Evolutionary conservation across 1,284 basidiomycete genomes (phyloP), one percentile per base, ranked within the genome.

Genomic region (Naganishia sp.): DNA sequence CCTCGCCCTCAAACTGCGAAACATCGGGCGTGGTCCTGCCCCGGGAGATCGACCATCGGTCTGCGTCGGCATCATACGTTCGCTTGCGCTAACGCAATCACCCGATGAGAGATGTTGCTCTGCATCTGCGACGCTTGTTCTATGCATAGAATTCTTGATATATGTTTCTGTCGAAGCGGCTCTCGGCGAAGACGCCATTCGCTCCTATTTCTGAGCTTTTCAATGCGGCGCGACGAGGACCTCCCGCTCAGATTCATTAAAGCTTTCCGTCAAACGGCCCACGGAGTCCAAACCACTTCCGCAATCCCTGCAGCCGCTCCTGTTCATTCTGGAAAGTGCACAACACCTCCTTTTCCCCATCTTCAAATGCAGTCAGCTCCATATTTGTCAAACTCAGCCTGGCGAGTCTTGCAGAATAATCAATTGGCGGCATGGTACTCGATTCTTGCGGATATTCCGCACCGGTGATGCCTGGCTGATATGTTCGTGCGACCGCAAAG

Each of bases 371-470:
- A 17, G 35, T 45, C 15, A 66, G 49, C 25, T 58, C 64, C 55
- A 58, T 53, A 35, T 66, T 57, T 31, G 64, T 66, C 41, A 66
- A 46, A 31, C 47, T 57, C 23, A 66, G 13, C 56, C 64, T 51
- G 25, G 57, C 57, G 10, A 61, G 35, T 25, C 35, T n/a, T 17
- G 57, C 35, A 31, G 47, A 28, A 46, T 25, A 61, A 28, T 61
- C 57, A 23, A 56, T 39, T 6, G 43, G 42, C 6, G 17, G 18
- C 13, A 15, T 35, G 10, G 2, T 17, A 2, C 39, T 10, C 13
- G 39, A 28, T 25, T 56, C 54, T 5, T 23, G 50, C 9, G 61
- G 61, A 39, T 46, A 63, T n/a, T 65, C 54, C 18, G 47, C 53
- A 28, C 63, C 45, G 35, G 32, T 43, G n/a, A 10, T 28, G 21